Conservation (phyloP, 192 early-diverging fungal genomes). For the Backusella liffmaniae region DNA sequence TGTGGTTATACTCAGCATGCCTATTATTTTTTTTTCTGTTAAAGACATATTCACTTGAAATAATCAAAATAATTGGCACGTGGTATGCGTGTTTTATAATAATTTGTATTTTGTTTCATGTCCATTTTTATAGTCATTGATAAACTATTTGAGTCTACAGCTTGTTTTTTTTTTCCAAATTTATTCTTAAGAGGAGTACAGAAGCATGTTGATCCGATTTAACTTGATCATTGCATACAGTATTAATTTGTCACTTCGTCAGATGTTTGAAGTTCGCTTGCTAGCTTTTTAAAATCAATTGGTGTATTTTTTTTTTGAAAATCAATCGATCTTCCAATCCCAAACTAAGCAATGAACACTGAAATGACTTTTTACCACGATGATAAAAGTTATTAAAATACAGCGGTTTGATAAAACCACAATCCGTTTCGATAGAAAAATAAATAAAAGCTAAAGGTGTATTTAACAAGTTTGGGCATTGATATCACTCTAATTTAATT, state of each 20-base stretch:
- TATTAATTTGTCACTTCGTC: not conserved
- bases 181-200: not conserved
- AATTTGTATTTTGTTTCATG: constrained; percentile 4
- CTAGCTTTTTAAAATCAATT: not conserved
- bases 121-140: not conserved
- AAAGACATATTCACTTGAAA: not conserved
- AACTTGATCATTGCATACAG: not conserved
- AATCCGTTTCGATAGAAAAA: too few species aligned
- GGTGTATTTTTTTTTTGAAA: not conserved
- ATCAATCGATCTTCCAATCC: not conserved
- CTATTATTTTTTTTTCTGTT: constrained; percentile 16
- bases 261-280: not conserved
- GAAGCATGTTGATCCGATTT: not conserved
- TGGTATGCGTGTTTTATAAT: not conserved
- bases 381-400: not conserved
- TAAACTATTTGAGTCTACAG: not conserved
- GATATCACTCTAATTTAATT: too few species aligned
- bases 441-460: too few species aligned
- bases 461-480: too few species aligned
- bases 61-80: not conserved
- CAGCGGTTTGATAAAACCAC: not conserved
- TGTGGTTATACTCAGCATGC: not conserved
- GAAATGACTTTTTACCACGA: not conserved
- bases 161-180: not conserved
- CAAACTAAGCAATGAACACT: not conserved